Base-by-base conservation (phyloP, 495 filamentous ascomycete species). In the Annulohypoxylon nitens region DNA sequence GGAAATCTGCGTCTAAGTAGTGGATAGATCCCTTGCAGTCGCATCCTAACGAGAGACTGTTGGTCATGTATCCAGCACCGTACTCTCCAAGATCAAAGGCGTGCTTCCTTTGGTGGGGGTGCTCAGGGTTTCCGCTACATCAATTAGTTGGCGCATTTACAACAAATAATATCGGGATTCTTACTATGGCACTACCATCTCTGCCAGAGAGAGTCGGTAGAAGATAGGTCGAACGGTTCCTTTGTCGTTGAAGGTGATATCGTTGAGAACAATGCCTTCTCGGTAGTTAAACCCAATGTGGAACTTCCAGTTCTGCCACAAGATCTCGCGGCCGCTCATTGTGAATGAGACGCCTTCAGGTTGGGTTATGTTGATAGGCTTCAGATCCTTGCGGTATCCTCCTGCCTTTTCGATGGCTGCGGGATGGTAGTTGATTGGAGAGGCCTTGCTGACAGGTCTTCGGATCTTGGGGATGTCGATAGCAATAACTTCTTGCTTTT, bases 11-110 rank as follows among this genome's bases (percentile, higher is more conserved):
- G 76, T 87, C 85, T 76, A 97, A 88, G 80, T 97, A 97, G 81
- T 97, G 93, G 78, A 98, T 97, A 1, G 91, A 90, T 7, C 95
- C 95, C 81, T 97, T 97, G 86, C 95, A 98, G 83, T 98, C 95
- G 69, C 95, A 98, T 12, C 95, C 95, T 23, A 97, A 84, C 34
- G 92, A 88, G 4, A 98, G 87, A 61, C 90, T 93, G 84, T 98
- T 98, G 69, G 94, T 94, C 94, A 97, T 97, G 82, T 97, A 97
- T 36, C 95, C 95, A 55, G 92, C 93, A 36, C 95, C 95, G 71
- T 97, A 97, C 81, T 98, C 95, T 62, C 95, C 95, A 4, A 97
- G 86, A 76, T 98, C 95, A 77, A 98, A 97, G 18, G 95, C 95
- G 76, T 97, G 95, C 77, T 98, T 98, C 55, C 94, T 88, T 69